Conservation (phyloP, 1,284 basidiomycete species). For the Trichosporon asahii region DNA sequence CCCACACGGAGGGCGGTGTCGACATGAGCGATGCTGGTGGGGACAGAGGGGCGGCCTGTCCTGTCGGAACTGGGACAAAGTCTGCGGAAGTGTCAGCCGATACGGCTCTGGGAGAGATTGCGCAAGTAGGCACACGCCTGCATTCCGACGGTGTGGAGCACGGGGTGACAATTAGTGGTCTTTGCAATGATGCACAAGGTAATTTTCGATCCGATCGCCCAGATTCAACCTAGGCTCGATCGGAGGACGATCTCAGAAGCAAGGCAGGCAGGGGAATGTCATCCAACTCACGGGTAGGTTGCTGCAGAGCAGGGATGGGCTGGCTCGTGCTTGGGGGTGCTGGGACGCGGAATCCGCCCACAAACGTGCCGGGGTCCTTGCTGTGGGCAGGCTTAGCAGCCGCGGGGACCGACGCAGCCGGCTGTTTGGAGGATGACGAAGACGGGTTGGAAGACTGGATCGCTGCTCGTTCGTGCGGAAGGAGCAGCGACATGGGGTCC, state of each 20-base stretch:
- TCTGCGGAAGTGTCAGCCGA: conserved; percentile 14
- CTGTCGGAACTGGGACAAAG: conserved; percentile 23
- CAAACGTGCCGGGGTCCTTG: conserved; percentile 7
- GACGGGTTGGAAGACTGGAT: conserved; percentile 9
- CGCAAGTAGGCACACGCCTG: not conserved
- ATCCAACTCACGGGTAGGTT: conserved; percentile 5
- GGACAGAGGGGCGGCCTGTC: conserved; percentile 32
- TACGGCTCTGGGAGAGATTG: not conserved
- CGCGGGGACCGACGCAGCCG: not conserved
- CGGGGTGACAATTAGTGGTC: not conserved
- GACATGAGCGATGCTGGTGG: conserved; percentile 43
- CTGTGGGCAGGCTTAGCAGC: conserved; percentile 2
- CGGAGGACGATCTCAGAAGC: not conserved
- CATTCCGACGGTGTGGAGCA: not conserved
- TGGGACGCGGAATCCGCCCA: conserved; percentile 5
- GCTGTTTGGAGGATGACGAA: not conserved
- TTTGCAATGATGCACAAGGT: not conserved
- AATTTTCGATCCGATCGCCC: conserved; percentile 8
- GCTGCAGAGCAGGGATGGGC: conserved; percentile 17
- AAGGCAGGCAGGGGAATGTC: not conserved
- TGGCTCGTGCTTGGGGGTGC: conserved; percentile 3
- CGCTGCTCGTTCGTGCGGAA: conserved; percentile 45
- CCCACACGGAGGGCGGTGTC: conserved; percentile 40
- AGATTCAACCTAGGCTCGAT: not conserved
- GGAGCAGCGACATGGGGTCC: conserved; percentile 48